A percentile compares a stretch with the other conserved stretches of the same genome.
These are phyloP conservation scores for Venturia oleaginea DNA, from an alignment of 2,329 filamentous ascomycete genomes.

Conservation along the genomic window DNA sequence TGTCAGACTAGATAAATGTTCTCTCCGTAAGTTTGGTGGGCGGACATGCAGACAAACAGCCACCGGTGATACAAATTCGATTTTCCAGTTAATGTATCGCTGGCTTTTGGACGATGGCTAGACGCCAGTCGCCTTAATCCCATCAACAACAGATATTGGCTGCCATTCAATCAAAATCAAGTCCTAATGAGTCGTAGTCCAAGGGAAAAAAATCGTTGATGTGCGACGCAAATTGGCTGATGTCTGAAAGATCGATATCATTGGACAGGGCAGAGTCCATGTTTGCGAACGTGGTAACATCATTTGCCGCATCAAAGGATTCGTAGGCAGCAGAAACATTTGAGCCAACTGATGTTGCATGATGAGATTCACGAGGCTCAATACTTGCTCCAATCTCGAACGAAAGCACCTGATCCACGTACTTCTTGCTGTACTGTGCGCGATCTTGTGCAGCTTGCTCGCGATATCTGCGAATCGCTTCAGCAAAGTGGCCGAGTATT, in stretches of 20 bases:
- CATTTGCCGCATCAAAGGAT: not conserved
- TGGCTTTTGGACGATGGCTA: too few relatives aligned
- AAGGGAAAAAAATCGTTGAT: conserved; percentile 7
- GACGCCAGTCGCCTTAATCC: too few relatives aligned
- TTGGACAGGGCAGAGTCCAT: not conserved
- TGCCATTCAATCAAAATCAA: not conserved
- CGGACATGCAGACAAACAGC: not conserved
- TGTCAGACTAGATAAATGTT: too few relatives aligned
- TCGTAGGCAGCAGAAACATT: not conserved
- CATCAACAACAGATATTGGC: too few relatives aligned
- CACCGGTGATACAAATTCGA: not conserved
- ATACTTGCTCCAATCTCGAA: conserved; percentile 1
- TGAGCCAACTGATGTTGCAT: not conserved
- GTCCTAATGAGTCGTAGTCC: not conserved
- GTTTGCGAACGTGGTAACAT: not conserved
- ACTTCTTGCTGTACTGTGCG: conserved; percentile 4
- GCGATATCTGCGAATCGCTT: conserved; percentile 18
- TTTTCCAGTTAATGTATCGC: not conserved
- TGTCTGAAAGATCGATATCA: not conserved
- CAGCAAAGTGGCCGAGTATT: conserved; percentile 33
- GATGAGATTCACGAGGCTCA: conserved; percentile 3
- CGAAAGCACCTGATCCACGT: conserved; percentile 9
- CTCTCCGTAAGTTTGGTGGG: too few relatives aligned
- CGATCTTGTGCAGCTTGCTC: conserved; percentile 16
- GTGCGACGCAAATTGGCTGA: conserved; percentile 1